Evolutionary conservation across 352 stramenopile species (phyloP).

Genomic region (Globisporangium rhizosaccharum): DNA sequence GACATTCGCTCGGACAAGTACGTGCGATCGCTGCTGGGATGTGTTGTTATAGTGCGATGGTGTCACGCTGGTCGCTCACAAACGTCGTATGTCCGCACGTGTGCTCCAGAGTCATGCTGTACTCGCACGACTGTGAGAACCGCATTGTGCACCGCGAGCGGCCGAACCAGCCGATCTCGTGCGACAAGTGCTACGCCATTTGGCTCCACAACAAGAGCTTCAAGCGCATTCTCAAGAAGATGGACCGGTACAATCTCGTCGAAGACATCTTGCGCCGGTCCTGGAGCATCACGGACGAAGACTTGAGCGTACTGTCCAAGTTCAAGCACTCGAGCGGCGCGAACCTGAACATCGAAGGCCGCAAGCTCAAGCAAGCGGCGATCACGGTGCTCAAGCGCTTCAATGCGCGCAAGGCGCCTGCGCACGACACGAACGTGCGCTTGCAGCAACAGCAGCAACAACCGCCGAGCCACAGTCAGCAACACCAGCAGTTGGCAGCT

Average conservation of each 20-base stretch:
- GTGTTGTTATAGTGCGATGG: constrained; percentile 1
- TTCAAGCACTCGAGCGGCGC: constrained; percentile 59
- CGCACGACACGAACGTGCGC: constrained; percentile 1
- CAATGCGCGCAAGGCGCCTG: constrained; percentile 11
- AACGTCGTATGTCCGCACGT: not conserved
- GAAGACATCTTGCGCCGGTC: constrained; percentile 53
- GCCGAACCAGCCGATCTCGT: constrained; percentile 39
- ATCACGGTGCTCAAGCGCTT: constrained; percentile 40
- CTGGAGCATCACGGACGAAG: constrained; percentile 41
- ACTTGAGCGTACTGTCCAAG: constrained; percentile 43
- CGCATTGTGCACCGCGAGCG: constrained; percentile 40
- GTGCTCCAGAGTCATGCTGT: constrained; percentile 46
- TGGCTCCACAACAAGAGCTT: constrained; percentile 67
- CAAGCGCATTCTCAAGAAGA: constrained; percentile 63
- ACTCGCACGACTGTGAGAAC: constrained; percentile 68
- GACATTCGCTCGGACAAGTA: constrained; percentile 62
- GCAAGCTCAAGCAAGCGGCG: constrained; percentile 51
- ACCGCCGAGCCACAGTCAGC: not conserved
- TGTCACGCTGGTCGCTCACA: not conserved
- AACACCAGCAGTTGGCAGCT: constrained; percentile 1
- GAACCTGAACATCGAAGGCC: constrained; percentile 55
- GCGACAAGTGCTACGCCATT: constrained; percentile 44
- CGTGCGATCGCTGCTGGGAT: constrained; percentile 12
- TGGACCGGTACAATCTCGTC: constrained; percentile 54
- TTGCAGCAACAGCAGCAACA: not conserved